phyloP scores from a whole-genome alignment of 169 alveolate species.

The Eimeria zaria region DNA sequence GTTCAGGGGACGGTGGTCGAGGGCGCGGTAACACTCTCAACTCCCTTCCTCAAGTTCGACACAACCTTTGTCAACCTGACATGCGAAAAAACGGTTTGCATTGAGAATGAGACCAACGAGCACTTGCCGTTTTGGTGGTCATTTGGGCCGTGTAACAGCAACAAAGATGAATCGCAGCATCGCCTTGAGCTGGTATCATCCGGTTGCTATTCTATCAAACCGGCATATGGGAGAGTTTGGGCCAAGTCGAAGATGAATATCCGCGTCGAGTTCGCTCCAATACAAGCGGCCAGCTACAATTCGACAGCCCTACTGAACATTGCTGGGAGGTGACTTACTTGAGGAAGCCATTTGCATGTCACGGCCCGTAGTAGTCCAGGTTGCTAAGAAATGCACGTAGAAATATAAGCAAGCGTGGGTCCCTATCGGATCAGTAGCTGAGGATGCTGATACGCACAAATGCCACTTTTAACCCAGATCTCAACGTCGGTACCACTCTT shows the following conservation, averaged over 20 bases:
- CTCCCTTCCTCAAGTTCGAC: conserved; percentile 58
- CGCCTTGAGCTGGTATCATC: conserved; percentile 13
- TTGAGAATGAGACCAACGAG: conserved; percentile 70
- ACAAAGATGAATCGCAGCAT: neutral
- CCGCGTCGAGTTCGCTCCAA: conserved; percentile 58
- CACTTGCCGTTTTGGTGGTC: conserved; percentile 79
- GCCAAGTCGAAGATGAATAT: conserved; percentile 30
- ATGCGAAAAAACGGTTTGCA: conserved; percentile 48
- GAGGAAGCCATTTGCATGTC: neutral
- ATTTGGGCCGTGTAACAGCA: conserved; percentile 14
- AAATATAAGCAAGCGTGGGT: neutral
- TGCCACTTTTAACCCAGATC: neutral
- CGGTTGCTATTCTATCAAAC: conserved; percentile 43
- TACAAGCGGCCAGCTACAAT: conserved; percentile 36
- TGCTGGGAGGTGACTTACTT: conserved; percentile 55
- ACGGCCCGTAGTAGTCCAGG: neutral
- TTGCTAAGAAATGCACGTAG: neutral
- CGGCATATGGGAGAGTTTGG: conserved; percentile 74
- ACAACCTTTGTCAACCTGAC: conserved; percentile 72
- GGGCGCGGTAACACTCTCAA: conserved; percentile 70
- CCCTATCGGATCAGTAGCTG: neutral
- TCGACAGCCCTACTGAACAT: conserved; percentile 12
- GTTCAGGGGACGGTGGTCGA: conserved; percentile 42
- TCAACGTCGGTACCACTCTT: neutral
- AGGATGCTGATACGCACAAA: neutral